A percentile compares a stretch with the other conserved stretches of the same genome.
phyloP scores from a whole-genome alignment of 345 rosid genomes.

The Hibiscus mutabilis region DNA sequence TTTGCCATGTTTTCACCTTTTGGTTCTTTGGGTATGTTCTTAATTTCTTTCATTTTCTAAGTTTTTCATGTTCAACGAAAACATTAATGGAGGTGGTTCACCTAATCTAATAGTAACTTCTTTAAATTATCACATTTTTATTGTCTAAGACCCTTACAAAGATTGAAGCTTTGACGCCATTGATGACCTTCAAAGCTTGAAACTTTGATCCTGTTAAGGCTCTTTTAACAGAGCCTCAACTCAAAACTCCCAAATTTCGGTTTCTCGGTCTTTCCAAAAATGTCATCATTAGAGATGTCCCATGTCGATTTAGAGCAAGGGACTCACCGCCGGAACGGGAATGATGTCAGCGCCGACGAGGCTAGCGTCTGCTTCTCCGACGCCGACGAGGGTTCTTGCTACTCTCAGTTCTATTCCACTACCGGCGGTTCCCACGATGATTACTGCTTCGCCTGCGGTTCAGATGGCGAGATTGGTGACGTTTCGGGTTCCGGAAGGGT shows the following conservation, averaged over 20 bases:
- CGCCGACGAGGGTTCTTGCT: slow-evolving; percentile 74
- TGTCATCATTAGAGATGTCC: slow-evolving; percentile 32
- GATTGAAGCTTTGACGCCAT: slow-evolving; percentile 10
- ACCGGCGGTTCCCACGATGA: slow-evolving; percentile 73
- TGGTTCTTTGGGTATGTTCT: background rate
- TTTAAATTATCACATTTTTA: slow-evolving; percentile 23
- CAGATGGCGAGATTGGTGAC: slow-evolving; percentile 30
- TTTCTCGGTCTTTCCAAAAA: slow-evolving; percentile 2
- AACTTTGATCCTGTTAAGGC: background rate
- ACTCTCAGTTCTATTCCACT: slow-evolving; percentile 83
- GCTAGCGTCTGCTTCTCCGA: slow-evolving; percentile 66
- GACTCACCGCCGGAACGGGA: slow-evolving; percentile 37
- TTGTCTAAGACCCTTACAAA: background rate
- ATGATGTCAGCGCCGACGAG: slow-evolving; percentile 29
- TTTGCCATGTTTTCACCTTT: background rate
- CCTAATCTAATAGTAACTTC: slow-evolving; percentile 36
- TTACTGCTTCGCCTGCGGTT: slow-evolving; percentile 25
- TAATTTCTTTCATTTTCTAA: background rate
- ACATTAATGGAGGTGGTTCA: slow-evolving; percentile 34
- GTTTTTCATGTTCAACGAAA: slow-evolving; percentile 4
- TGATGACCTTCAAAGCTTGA: background rate
- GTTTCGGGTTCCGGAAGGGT: slow-evolving; percentile 40
- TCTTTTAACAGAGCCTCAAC: background rate
- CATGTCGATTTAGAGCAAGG: slow-evolving; percentile 65
- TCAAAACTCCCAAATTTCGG: background rate